Percentiles rank a stretch among this genome's conserved stretches.
These are phyloP conservation scores for Pseudogymnoascus sp. DNA, from an alignment of 2,329 filamentous ascomycete genomes.

Conservation along the genomic window DNA sequence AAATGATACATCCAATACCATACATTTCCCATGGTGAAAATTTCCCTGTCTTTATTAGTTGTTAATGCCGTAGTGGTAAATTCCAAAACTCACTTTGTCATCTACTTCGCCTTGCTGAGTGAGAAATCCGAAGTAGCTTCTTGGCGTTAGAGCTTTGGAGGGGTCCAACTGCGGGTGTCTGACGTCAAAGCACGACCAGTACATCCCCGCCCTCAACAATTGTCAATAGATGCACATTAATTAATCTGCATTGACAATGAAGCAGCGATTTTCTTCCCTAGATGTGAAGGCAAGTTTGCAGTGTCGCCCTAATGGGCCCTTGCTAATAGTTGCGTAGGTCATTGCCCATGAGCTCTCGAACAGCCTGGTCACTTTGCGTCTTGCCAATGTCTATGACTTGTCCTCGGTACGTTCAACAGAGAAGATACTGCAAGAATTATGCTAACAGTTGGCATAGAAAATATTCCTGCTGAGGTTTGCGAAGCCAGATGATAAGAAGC, in stretches of 20 bases:
- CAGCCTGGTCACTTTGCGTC: conserved; percentile 65
- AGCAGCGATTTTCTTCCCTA: conserved; percentile 71
- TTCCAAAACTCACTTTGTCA: not conserved
- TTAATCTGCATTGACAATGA: conserved; percentile 42
- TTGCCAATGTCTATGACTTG: conserved; percentile 93
- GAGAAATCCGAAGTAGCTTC: not conserved
- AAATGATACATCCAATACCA: conserved; percentile 1
- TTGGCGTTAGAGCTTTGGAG: conserved; percentile 5
- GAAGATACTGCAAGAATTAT: conserved; percentile 7
- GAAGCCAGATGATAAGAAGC: conserved; percentile 79
- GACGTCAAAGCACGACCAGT: conserved; percentile 9
- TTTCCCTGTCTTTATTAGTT: not conserved
- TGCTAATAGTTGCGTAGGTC: conserved; percentile 46
- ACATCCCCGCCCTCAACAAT: not conserved
- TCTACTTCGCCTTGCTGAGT: not conserved
- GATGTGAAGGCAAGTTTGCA: conserved; percentile 54
- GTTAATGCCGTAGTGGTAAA: not conserved
- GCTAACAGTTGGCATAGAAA: conserved; percentile 39
- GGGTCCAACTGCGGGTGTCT: conserved; percentile 3
- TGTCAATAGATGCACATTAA: conserved; percentile 4
- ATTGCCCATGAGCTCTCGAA: conserved; percentile 86
- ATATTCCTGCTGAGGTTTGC: conserved; percentile 94
- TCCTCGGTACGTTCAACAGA: conserved; percentile 50
- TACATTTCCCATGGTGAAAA: not conserved
- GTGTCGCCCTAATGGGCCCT: not conserved